Evolutionary conservation across 2,329 filamentous ascomycete species (phyloP).

Genomic region (Xylaria sp.): DNA sequence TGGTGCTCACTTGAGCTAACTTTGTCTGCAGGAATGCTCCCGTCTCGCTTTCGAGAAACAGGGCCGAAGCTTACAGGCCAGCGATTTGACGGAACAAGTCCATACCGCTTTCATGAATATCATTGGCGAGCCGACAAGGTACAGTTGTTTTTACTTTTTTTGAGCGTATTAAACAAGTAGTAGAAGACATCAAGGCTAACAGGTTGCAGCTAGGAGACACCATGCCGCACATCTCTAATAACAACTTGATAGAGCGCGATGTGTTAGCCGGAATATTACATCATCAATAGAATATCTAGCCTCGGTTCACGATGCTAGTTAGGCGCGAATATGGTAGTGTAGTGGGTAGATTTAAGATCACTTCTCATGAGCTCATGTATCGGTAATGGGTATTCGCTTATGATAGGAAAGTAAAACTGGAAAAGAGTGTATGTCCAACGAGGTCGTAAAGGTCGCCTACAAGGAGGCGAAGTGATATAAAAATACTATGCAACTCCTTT

Average conservation of each 20-base stretch:
- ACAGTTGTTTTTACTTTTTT: conserved; percentile 22
- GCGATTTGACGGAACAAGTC: conserved; percentile 91
- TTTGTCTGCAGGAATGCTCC: conserved; percentile 76
- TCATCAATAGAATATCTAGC: neutral
- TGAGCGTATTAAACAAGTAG: neutral
- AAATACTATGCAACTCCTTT: neutral
- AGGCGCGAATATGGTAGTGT: neutral
- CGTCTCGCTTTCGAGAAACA: conserved; percentile 85
- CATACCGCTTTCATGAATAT: conserved; percentile 82
- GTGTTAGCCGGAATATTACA: neutral
- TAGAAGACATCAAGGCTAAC: neutral
- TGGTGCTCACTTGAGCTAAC: conserved; percentile 4
- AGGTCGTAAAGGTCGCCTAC: neutral
- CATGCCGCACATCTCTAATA: conserved; percentile 25
- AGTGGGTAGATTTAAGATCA: neutral
- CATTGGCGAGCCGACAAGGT: conserved; percentile 72
- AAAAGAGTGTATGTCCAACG: conserved; percentile 27
- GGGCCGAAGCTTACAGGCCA: conserved; percentile 89
- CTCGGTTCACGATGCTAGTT: neutral
- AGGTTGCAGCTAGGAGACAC: conserved; percentile 25
- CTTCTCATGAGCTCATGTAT: conserved; percentile 3
- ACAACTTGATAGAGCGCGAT: neutral
- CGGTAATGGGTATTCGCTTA: neutral
- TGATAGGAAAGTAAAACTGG: neutral
- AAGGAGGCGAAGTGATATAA: neutral